Conservation (phyloP, 257 asterid species). For the Coffea eugenioides region DNA sequence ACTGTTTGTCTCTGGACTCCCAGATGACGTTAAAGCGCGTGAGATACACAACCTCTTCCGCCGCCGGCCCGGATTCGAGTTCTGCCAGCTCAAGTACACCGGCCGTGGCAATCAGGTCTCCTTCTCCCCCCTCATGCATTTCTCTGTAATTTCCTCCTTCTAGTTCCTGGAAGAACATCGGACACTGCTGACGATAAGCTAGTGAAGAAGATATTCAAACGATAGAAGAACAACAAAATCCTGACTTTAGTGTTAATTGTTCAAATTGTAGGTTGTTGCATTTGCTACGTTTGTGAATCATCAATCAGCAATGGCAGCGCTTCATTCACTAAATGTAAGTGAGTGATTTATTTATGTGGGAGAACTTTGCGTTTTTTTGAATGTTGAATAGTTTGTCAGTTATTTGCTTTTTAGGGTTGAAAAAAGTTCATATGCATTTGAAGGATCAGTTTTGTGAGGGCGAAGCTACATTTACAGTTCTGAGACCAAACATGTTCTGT, state of each 20-base stretch:
- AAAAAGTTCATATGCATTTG: not conserved
- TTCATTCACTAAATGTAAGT: constrained; percentile 84
- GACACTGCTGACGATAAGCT: not conserved
- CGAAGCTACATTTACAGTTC: not conserved
- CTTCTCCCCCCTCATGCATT: not conserved
- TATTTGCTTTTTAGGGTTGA: not conserved
- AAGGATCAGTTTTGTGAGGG: not conserved
- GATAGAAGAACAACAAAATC: not conserved
- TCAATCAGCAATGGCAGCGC: constrained; percentile 83
- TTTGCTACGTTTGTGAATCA: constrained; percentile 91
- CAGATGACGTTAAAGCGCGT: constrained; percentile 97
- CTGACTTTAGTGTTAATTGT: not conserved
- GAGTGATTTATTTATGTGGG: not conserved
- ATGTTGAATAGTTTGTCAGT: not conserved
- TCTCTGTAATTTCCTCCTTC: not conserved
- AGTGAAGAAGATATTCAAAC: not conserved
- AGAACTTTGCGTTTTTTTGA: not conserved
- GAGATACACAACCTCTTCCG: constrained; percentile 98
- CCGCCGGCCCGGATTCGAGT: constrained; percentile 84
- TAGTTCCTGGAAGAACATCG: not conserved
- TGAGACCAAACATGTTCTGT: not conserved
- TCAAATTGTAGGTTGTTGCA: constrained; percentile 77
- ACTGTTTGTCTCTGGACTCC: constrained; percentile 89
- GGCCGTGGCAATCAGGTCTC: constrained; percentile 92
- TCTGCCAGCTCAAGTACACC: constrained; percentile 93